phyloP scores from a whole-genome alignment of 371 early-diverging fungal species.

The Apophysomyces ossiformis region DNA sequence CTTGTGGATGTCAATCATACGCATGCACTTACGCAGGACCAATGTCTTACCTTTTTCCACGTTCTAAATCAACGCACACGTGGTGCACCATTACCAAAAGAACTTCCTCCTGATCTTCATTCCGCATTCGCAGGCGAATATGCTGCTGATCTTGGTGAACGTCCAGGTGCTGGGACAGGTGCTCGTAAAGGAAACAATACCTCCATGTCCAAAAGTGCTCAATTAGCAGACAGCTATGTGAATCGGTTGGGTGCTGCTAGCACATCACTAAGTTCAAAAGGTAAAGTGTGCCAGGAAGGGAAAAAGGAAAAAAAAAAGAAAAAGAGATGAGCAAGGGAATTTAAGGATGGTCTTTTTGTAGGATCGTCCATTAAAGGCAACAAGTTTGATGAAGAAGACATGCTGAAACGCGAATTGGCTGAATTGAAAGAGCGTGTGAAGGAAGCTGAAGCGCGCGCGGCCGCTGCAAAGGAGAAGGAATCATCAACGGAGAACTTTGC shows the following conservation, averaged over 20 bases:
- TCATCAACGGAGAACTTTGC: slow-evolving; percentile 41
- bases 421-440: slow-evolving; percentile 47
- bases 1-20: slow-evolving; percentile 68
- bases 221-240: slow-evolving; percentile 55
- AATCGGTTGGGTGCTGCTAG: slow-evolving; percentile 56
- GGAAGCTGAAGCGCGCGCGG: slow-evolving; percentile 42
- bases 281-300: slow-evolving; percentile 7
- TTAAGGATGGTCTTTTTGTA: not conserved
- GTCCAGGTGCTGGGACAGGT: slow-evolving; percentile 54
- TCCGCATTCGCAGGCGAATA: slow-evolving; percentile 60
- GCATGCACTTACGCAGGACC: slow-evolving; percentile 66
- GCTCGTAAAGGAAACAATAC: slow-evolving; percentile 50
- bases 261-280: slow-evolving; percentile 47
- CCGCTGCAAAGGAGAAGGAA: slow-evolving; percentile 23
- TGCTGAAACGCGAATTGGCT: slow-evolving; percentile 47
- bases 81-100: slow-evolving; percentile 47
- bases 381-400: slow-evolving; percentile 55
- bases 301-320: not conserved
- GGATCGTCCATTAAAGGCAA: slow-evolving; percentile 30
- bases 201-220: slow-evolving; percentile 55
- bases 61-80: slow-evolving; percentile 62
- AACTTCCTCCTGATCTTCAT: slow-evolving; percentile 54
- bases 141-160: slow-evolving; percentile 54
- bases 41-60: slow-evolving; percentile 65
- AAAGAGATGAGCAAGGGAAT: not conserved